These are phyloP conservation scores for Elaeis guineensis DNA, from an alignment of 176 grass and related monocot genomes.

Conservation along the genomic window DNA sequence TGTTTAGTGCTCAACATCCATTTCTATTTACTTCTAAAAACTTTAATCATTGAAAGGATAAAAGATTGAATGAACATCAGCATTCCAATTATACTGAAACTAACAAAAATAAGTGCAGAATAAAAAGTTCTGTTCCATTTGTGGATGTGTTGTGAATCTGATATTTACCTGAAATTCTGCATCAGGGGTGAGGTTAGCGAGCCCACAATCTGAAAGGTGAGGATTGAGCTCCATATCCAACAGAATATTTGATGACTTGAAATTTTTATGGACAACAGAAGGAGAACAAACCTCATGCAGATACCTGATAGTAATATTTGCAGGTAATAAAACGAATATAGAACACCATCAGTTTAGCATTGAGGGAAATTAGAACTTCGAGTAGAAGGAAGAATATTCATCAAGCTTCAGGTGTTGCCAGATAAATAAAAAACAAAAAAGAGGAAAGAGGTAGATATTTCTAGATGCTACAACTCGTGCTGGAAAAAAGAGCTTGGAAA, in stretches of 20 bases:
- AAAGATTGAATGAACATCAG: too few relatives aligned
- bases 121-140: background rate
- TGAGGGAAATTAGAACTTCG: background rate
- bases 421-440: too few relatives aligned
- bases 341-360: background rate
- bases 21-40: too few relatives aligned
- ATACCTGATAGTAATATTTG: slow-evolving; percentile 46
- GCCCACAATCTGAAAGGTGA: slow-evolving; percentile 68
- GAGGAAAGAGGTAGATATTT: too few relatives aligned
- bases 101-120: background rate
- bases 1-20: too few relatives aligned
- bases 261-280: slow-evolving; percentile 71
- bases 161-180: slow-evolving; percentile 58
- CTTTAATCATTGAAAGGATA: too few relatives aligned
- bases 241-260: slow-evolving; percentile 94
- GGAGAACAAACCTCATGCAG: slow-evolving; percentile 77
- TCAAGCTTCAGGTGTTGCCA: too few relatives aligned
- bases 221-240: slow-evolving; percentile 74
- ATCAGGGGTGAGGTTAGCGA: slow-evolving; percentile 55
- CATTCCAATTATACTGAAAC: background rate
- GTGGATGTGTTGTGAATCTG: too few relatives aligned
- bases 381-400: too few relatives aligned
- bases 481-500: too few relatives aligned
- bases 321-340: background rate
- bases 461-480: too few relatives aligned